Evolutionary conservation across 2,329 filamentous ascomycete species (phyloP).

Genomic region (Alternaria sp.): DNA sequence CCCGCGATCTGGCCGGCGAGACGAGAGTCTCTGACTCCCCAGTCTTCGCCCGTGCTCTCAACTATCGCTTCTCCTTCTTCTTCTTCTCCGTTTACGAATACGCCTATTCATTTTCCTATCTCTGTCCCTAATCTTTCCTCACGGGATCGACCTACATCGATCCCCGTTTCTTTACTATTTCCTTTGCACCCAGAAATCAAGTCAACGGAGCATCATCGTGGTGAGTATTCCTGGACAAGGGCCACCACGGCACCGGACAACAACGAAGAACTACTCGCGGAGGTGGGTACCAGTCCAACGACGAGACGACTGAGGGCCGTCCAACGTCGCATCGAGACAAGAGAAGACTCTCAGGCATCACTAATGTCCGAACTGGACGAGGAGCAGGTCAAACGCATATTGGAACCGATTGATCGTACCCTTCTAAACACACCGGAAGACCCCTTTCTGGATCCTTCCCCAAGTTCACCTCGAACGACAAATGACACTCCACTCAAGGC

Average conservation of each 20-base stretch:
- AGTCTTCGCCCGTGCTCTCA: slow-evolving; percentile 40
- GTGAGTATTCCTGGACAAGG: slow-evolving; percentile 57
- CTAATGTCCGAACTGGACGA: slow-evolving; percentile 45
- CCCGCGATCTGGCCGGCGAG: slow-evolving; percentile 52
- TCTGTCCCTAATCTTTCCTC: slow-evolving; percentile 27
- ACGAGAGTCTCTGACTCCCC: slow-evolving; percentile 53
- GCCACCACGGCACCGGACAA: slow-evolving; percentile 21
- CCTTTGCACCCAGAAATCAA: slow-evolving; percentile 32
- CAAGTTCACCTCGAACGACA: slow-evolving; percentile 9
- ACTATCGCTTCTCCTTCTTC: slow-evolving; percentile 35
- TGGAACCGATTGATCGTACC: slow-evolving; percentile 56
- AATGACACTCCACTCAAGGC: slow-evolving; percentile 20
- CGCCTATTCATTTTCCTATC: slow-evolving; percentile 56
- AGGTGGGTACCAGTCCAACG: slow-evolving; percentile 31
- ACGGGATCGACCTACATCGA: slow-evolving; percentile 44
- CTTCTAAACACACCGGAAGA: slow-evolving; percentile 29
- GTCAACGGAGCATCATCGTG: slow-evolving; percentile 59
- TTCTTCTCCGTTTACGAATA: slow-evolving; percentile 54
- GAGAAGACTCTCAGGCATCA: slow-evolving; percentile 44
- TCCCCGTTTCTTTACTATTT: slow-evolving; percentile 45
- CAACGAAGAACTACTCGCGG: slow-evolving; percentile 1
- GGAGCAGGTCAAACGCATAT: slow-evolving; percentile 49
- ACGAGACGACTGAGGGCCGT: slow-evolving; percentile 27
- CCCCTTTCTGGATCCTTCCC: slow-evolving; percentile 18
- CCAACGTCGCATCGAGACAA: slow-evolving; percentile 34